Evolutionary conservation across 257 asterid genomes (phyloP), one percentile per base, ranked within the genome.

Genomic region (Penstemon barbatus): DNA sequence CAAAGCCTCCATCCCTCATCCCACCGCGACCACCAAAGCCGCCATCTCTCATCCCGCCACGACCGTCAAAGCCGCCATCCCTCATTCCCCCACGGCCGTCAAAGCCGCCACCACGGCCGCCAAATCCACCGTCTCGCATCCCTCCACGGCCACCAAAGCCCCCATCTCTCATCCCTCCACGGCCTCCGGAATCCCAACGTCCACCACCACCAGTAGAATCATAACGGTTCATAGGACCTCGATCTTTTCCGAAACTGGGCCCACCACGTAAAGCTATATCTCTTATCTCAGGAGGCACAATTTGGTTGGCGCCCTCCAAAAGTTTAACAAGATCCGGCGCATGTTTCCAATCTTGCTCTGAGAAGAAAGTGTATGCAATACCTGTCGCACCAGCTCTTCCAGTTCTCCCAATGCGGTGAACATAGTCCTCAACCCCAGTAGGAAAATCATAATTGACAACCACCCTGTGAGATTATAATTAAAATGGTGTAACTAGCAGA

Each of bases 371-470:
- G 66, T 85, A 86, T 7, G 98, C 57, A 19, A 90, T 45, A 38
- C 98, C 98, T 1, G 98, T 86, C 42, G 98, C 98, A 65, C 98
- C 98, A 69, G 98, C 98, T 74, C 98, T 82, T 54, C 97, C 98
- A 43, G 98, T 92, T 80, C 97, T 85, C 76, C 98, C 98, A 63
- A 92, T 92, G 53, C 97, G 95, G 63, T 92, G 98, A 73, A 92
- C 98, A 76, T 92, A 92, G 84, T 92, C 98, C 73, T 92, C 98
- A 53, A 92, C 68, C 54, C 98, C 98, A 55, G 95, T 90, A 2
- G 98, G 97, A 63, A 90, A 90, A 69, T 90, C 98, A 57, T 85
- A 90, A 74, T 90, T 92, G 77, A 90, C 74, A 63, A 92, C 97
- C 7, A 90, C 89, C 85, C 97, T 92, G 90, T 73, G 62, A 72